A percentile compares a stretch with the other conserved stretches of the same genome.
phyloP scores from a whole-genome alignment of 768 basidiomycete species.

The Myochromella boudieri region DNA sequence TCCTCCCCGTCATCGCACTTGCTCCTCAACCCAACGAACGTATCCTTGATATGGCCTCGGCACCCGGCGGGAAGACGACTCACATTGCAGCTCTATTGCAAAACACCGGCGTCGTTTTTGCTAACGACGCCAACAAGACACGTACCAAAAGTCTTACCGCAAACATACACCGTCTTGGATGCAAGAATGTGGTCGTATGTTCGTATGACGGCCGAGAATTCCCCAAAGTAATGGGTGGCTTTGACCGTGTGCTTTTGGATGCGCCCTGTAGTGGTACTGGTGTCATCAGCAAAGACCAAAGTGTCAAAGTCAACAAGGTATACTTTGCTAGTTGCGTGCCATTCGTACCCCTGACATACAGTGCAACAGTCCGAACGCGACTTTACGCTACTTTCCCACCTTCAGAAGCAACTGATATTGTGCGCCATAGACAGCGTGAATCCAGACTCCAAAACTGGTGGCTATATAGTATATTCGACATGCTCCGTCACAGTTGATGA shows the following conservation, averaged over 20 bases:
- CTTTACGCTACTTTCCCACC: slow-evolving; percentile 92
- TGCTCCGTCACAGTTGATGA: slow-evolving; percentile 98
- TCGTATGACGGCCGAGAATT: slow-evolving; percentile 98
- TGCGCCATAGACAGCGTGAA: slow-evolving; percentile 97
- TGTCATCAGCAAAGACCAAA: slow-evolving; percentile 96
- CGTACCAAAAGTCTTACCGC: slow-evolving; percentile 96
- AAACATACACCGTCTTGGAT: slow-evolving; percentile 94
- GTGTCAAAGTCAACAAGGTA: slow-evolving; percentile 98
- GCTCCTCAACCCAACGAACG: slow-evolving; percentile 91
- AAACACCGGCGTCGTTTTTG: slow-evolving; percentile 97
- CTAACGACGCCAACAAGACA: slow-evolving; percentile 93
- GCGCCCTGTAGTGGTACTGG: slow-evolving; percentile 98
- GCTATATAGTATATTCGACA: slow-evolving; percentile 95
- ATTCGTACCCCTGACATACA: not conserved
- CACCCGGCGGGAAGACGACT: slow-evolving; percentile 97
- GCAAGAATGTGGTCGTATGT: slow-evolving; percentile 97
- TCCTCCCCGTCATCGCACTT: slow-evolving; percentile 98
- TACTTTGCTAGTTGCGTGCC: not conserved
- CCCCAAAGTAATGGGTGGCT: slow-evolving; percentile 98
- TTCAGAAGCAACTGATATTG: slow-evolving; percentile 97
- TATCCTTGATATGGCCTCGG: slow-evolving; percentile 97
- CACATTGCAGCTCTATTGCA: slow-evolving; percentile 96
- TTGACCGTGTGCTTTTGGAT: slow-evolving; percentile 95
- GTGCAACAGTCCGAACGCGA: slow-evolving; percentile 80
- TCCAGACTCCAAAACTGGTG: slow-evolving; percentile 87